A percentile compares a stretch with the other conserved stretches of the same genome.
Conservation (phyloP, 1,284 basidiomycete genomes). For the Pseudozyma thailandica region DNA sequence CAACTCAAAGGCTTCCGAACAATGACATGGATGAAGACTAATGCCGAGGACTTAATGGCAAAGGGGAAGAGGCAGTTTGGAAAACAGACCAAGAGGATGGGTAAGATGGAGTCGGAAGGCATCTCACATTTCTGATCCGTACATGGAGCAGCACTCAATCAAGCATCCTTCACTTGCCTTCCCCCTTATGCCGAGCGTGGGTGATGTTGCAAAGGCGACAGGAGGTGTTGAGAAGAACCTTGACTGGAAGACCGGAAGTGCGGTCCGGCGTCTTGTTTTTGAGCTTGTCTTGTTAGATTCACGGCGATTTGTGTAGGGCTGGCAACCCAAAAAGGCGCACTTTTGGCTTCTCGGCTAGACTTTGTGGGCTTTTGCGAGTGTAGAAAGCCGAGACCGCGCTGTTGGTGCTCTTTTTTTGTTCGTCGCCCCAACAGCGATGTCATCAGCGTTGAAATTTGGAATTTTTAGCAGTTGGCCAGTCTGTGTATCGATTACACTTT, state of each 20-base stretch:
- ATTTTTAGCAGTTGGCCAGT: too few species aligned
- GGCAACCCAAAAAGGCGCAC: not conserved
- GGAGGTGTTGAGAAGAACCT: not conserved
- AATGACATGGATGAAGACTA: constrained; percentile 58
- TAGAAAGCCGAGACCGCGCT: not conserved
- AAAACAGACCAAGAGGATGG: constrained; percentile 46
- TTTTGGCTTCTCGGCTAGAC: not conserved
- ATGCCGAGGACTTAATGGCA: constrained; percentile 50
- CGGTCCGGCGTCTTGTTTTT: constrained; percentile 23
- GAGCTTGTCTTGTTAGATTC: not conserved
- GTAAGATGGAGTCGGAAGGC: constrained; percentile 63
- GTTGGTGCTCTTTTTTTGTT: not conserved
- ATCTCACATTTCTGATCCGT: constrained; percentile 63
- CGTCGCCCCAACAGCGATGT: not conserved
- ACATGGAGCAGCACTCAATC: too few species aligned
- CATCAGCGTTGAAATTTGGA: not conserved
- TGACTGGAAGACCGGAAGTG: constrained; percentile 8
- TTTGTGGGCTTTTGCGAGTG: too few species aligned
- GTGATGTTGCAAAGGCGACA: not conserved
- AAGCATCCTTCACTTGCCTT: too few species aligned
- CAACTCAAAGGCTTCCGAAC: constrained; percentile 62
- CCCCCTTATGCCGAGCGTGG: too few species aligned
- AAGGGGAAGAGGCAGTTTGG: constrained; percentile 46
- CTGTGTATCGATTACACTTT: not conserved
- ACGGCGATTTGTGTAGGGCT: not conserved